Base-by-base conservation (phyloP, 2,329 filamentous ascomycete genomes). In the Colletotrichum theobromicola region DNA sequence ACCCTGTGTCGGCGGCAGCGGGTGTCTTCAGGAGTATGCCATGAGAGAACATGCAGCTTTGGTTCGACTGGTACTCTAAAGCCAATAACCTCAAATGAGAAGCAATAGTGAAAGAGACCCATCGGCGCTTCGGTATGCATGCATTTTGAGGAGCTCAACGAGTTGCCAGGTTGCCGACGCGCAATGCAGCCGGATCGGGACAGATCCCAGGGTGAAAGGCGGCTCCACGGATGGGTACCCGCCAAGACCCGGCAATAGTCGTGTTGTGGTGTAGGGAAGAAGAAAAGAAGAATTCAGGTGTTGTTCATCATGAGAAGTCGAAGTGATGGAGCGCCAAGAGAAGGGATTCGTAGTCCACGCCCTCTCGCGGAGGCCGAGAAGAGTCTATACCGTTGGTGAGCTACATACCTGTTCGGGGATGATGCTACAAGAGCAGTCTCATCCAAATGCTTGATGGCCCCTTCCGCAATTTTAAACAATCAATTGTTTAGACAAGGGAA, bases 351-450 rank as follows among this genome's bases (percentile, higher is more conserved):
- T 35, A 21, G 26, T 58, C 35, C 30, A 50, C 42, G n/a, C 42
- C 42, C 42, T 32, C 46, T 72, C 62, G 62, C 42, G 35, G 34
- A 46, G 26, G 55, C 37, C 72, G 72, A 74, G 16, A 57, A 42
- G 61, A 42, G 61, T 60, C 24, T n/a, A 62, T 50, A 50, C 24
- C 12, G 67, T 28, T 37, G 70, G 62, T 63, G 68, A 72, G 30
- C 10, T 67, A 60, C n/a, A 57, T 67, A 46, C 57, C 42, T 16
- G 24, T 63, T 50, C 72, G 61, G 57, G 72, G 72, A 72, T 74
- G 68, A 75, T 72, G 72, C 72, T 72, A 64, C 68, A 75, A 67
- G 57, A 62, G 57, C 15, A 32, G 72, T 75, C 68, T 75, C 72
- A 72, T 50, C 46, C 62, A 74, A 32, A 72, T 26, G 18, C 34